Base-by-base conservation (phyloP, 139 green algal genomes). In the Marvania coccoides region DNA sequence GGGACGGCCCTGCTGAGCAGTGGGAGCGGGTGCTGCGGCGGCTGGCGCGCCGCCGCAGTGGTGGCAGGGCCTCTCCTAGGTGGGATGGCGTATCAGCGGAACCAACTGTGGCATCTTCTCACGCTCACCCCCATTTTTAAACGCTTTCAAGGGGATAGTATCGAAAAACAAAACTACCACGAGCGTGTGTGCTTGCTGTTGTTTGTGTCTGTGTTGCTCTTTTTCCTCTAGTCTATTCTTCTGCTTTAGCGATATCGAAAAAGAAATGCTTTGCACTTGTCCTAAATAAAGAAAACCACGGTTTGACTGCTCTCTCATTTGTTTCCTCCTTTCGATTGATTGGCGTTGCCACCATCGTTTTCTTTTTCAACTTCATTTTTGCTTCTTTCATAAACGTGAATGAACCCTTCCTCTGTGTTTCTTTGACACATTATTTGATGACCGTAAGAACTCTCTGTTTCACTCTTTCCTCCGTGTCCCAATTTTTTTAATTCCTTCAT, bases 1-100 rank as follows among this genome's bases (percentile, higher is more conserved):
- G 87, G 87, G 68, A 65, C 24, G 48, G 23, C 24, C 66, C 84
- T 4, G 83, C 76, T 4, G 61, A 45, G 12, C 42, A 77, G 42
- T 93, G 86, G 86, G 81, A 91, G 73, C 29, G 55, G 12, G 33
- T 79, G 54, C 61, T 92, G 55, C 35, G 35, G 6, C 15, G 5
- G 12, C 8, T 62, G 36, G 26, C 29, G 55, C 8, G n/a, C n/a
- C n/a, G n/a, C n/a, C n/a, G n/a, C n/a, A n/a, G n/a, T n/a, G n/a
- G n/a, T n/a, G n/a, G n/a, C n/a, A n/a, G n/a, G n/a, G n/a, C n/a
- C n/a, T n/a, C n/a, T n/a, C n/a, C n/a, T n/a, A n/a, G n/a, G n/a
- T n/a, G n/a, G n/a, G n/a, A n/a, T n/a, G n/a, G n/a, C n/a, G n/a
- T n/a, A n/a, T n/a, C n/a, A n/a, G n/a, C n/a, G n/a, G n/a, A n/a